Evolutionary conservation across 805 yeast genomes (phyloP), one percentile per base, ranked within the genome.

Genomic region (Brettanomyces custersianus): DNA sequence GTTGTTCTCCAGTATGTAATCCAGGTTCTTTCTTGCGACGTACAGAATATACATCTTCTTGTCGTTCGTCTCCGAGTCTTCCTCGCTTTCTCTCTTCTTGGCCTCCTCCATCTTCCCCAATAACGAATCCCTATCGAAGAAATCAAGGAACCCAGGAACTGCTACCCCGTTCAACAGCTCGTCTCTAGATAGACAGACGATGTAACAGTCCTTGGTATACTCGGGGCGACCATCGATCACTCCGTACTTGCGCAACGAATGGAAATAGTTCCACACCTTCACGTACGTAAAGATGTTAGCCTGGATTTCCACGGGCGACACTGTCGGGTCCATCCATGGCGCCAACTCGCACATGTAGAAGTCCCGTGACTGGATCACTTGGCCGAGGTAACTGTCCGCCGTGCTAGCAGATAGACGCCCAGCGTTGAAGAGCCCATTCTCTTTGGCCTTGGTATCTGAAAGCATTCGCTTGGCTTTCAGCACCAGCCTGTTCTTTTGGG

Each of bases 151-250:
- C 17, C 38, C 38, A 12, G 46, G 54, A 33, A 27, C 32, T 27
- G 38, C 42, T 38, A 39, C 39, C 17, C 40, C 41, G 11, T 42
- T 42, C 16, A 40, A 33, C 17, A 44, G 19, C 22, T 38, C 37
- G 29, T 46, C 37, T 13, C 32, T 22, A 28, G 40, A 40, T 34
- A 53, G 20, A 10, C 49, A 67, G 20, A 77, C 54, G 36, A 80
- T 42, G 51, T 80, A 80, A 7, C 80, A 68, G 54, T 80, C 88
- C 46, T 77, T 79, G 27, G 77, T 77, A 44, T 65, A 62, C 7
- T 52, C 41, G 1, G 74, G 71, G 35, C 62, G 62, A 15, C 60
- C 63, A 10, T 72, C 67, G 31, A 80, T 59, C 13, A 79, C 86
- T 2, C 86, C 88, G 34, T 70, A 74, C 49, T 73, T 73, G 20